These are phyloP conservation scores for Boehmeria nivea DNA, from an alignment of 306 rosid species.

Conservation along the genomic window DNA sequence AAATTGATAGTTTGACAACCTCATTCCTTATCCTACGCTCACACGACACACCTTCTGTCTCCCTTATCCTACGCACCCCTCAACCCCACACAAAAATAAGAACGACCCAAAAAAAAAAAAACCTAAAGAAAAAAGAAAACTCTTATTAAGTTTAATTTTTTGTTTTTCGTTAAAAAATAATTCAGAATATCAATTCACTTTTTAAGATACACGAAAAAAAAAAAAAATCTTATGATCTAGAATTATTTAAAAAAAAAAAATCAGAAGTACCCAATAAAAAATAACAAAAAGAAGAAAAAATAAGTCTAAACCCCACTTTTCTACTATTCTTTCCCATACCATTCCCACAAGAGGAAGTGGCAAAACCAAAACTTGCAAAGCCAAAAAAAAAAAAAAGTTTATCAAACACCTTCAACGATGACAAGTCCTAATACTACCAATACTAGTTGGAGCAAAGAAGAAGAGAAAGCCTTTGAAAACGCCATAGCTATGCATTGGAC, in stretches of 20 bases:
- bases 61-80: constrained; percentile 62
- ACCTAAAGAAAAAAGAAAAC: too few relatives aligned
- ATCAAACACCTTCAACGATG: constrained; percentile 33
- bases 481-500: constrained; percentile 81
- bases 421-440: constrained; percentile 38
- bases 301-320: constrained; percentile 10
- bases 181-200: too few relatives aligned
- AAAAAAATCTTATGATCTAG: too few relatives aligned
- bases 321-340: constrained; percentile 25
- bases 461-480: constrained; percentile 87
- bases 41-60: constrained; percentile 18
- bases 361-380: background rate
- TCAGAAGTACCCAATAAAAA: too few relatives aligned
- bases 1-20: constrained; percentile 63
- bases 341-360: constrained; percentile 4
- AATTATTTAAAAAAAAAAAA: too few relatives aligned
- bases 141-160: too few relatives aligned
- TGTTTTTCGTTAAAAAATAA: too few relatives aligned
- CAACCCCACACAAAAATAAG: constrained; percentile 27
- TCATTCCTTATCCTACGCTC: constrained; percentile 53
- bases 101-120: background rate
- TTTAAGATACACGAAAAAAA: too few relatives aligned
- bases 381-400: background rate
- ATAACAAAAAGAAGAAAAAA: background rate
- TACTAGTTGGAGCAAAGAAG: constrained; percentile 72